A percentile compares a stretch with the other conserved stretches of the same genome.
Conservation (phyloP, 768 basidiomycete species). For the Lentinula boryana region DNA sequence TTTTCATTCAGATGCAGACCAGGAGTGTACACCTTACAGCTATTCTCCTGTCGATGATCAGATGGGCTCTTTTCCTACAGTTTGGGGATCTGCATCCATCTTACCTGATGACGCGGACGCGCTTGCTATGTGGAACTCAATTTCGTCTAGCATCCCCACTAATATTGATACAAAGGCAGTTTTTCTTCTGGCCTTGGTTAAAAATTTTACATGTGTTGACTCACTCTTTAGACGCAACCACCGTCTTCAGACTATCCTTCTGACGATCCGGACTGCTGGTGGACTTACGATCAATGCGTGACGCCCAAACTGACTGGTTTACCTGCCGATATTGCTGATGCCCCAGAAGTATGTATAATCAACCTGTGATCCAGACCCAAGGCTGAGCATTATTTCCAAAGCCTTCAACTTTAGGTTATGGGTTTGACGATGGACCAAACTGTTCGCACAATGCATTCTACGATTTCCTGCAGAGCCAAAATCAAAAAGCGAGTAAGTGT, state of each 20-base stretch:
- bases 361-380: neutral
- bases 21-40: constrained; percentile 3
- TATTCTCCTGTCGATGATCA: neutral
- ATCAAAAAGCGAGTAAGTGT: constrained; percentile 55
- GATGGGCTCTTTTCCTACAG: neutral
- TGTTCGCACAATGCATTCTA: constrained; percentile 63
- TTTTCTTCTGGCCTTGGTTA: neutral
- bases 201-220: neutral
- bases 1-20: neutral
- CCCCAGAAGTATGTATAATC: constrained; percentile 36
- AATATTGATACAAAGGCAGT: neutral
- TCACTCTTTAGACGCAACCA: neutral
- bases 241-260: neutral
- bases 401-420: constrained; percentile 43
- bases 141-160: neutral
- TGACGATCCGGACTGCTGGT: constrained; percentile 45
- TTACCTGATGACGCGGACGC: neutral
- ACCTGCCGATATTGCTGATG: constrained; percentile 32
- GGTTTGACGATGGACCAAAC: constrained; percentile 62
- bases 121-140: constrained; percentile 2
- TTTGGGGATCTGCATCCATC: neutral
- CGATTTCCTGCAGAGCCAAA: constrained; percentile 40
- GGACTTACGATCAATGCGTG: constrained; percentile 30
- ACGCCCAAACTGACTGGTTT: constrained; percentile 41
- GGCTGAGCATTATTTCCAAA: neutral